Conservation (phyloP, 306 rosid species). For the Adenanthera pavonina region DNA sequence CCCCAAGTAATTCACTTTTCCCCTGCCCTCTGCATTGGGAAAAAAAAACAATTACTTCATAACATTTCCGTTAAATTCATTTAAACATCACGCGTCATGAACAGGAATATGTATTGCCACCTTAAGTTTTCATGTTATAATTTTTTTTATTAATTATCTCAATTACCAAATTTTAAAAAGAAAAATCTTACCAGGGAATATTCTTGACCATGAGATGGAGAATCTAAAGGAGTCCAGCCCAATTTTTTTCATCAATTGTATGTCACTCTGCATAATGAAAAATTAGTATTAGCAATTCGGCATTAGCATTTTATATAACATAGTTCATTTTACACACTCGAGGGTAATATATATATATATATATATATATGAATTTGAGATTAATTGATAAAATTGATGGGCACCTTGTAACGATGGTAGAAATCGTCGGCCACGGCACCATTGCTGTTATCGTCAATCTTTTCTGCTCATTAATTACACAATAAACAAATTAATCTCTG, state of each 20-base stretch:
- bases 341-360: too few species aligned
- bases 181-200: slow-evolving; percentile 50
- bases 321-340: too few species aligned
- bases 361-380: too few species aligned
- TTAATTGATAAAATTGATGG: too few species aligned
- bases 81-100: neutral
- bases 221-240: slow-evolving; percentile 62
- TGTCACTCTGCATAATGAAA: slow-evolving; percentile 44
- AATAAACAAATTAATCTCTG: neutral
- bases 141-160: too few species aligned
- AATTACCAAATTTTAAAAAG: too few species aligned
- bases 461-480: slow-evolving; percentile 37
- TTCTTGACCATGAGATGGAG: slow-evolving; percentile 69
- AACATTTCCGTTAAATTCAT: neutral
- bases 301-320: too few species aligned
- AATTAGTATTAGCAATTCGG: too few species aligned
- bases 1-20: slow-evolving; percentile 38
- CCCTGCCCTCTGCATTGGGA: slow-evolving; percentile 43
- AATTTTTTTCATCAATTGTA: slow-evolving; percentile 47
- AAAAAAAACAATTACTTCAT: too few species aligned
- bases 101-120: neutral
- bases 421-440: slow-evolving; percentile 42
- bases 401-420: slow-evolving; percentile 50
- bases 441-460: slow-evolving; percentile 47
- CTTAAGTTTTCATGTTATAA: too few species aligned